A percentile compares a stretch with the other conserved stretches of the same genome.
Evolutionary conservation across 352 stramenopile genomes (phyloP).

Genomic region (Phytophthora megakarya): DNA sequence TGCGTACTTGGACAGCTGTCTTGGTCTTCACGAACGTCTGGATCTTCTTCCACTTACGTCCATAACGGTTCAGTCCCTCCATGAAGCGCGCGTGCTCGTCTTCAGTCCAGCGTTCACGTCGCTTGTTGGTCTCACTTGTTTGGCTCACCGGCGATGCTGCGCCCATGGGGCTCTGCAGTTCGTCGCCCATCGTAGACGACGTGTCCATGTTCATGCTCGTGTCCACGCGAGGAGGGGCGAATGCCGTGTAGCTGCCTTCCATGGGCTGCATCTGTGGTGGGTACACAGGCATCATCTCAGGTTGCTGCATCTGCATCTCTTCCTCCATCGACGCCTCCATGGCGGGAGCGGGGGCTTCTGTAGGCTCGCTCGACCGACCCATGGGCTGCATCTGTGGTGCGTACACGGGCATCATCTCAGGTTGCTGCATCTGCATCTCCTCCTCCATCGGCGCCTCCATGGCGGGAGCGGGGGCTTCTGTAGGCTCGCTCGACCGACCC

Average conservation of each 20-base stretch:
- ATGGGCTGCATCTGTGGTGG: constrained; percentile 24
- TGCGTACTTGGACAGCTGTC: constrained; percentile 84
- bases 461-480: constrained; percentile 20
- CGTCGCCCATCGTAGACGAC: constrained; percentile 26
- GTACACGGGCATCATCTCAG: constrained; percentile 15
- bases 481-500: constrained; percentile 40
- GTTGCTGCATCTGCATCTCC: constrained; percentile 20
- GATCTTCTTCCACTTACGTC: constrained; percentile 90
- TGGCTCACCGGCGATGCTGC: constrained; percentile 62
- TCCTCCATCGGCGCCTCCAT: constrained; percentile 35
- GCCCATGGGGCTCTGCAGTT: constrained; percentile 30
- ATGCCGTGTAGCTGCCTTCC: constrained; percentile 38
- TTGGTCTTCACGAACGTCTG: constrained; percentile 88
- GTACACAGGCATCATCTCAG: constrained; percentile 20
- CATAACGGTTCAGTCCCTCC: constrained; percentile 85
- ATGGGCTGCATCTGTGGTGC: constrained; percentile 73
- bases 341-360: constrained; percentile 20
- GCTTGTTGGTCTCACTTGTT: constrained; percentile 67
- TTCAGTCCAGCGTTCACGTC: constrained; percentile 82
- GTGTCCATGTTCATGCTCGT: constrained; percentile 47
- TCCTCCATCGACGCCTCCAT: constrained; percentile 34
- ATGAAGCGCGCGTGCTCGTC: constrained; percentile 86
- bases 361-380: constrained; percentile 40
- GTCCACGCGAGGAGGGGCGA: constrained; percentile 33
- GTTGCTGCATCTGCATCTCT: constrained; percentile 20